These are phyloP conservation scores for Talaromyces funiculosus DNA, from an alignment of 2,329 filamentous ascomycete genomes.

Conservation along the genomic window DNA sequence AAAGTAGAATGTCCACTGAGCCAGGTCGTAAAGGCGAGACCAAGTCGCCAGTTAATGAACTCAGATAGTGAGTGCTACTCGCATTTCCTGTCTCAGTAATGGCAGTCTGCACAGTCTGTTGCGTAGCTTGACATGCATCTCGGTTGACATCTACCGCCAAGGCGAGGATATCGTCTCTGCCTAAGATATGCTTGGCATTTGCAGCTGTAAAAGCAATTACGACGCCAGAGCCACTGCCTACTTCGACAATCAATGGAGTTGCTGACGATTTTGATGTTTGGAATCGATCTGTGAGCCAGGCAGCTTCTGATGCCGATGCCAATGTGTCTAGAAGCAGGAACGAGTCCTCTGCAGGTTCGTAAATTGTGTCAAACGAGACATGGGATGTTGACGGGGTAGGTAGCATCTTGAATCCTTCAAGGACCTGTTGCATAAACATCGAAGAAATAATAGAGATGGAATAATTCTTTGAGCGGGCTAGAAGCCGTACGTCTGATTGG, in stretches of 20 bases:
- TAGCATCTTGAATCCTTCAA: constrained; percentile 57
- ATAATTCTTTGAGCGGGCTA: not conserved
- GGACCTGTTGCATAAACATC: not conserved
- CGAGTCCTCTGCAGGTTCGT: constrained; percentile 94
- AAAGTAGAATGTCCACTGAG: constrained; percentile 76
- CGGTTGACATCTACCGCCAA: constrained; percentile 79
- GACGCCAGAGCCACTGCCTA: constrained; percentile 87
- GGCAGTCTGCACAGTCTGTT: constrained; percentile 58
- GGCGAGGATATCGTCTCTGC: constrained; percentile 62
- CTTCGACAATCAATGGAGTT: constrained; percentile 64
- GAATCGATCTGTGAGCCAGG: constrained; percentile 65
- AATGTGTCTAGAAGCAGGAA: constrained; percentile 90
- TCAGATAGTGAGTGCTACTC: constrained; percentile 53
- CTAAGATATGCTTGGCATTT: constrained; percentile 67
- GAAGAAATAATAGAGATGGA: not conserved
- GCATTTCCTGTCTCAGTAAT: constrained; percentile 26
- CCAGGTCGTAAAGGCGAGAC: constrained; percentile 53
- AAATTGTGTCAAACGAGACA: constrained; percentile 80
- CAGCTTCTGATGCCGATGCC: constrained; percentile 61
- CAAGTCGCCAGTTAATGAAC: constrained; percentile 66
- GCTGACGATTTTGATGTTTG: constrained; percentile 16
- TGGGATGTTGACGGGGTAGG: constrained; percentile 92
- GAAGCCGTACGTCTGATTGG: constrained; percentile 15
- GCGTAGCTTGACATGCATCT: constrained; percentile 73
- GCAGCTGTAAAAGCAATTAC: constrained; percentile 84